phyloP scores from a whole-genome alignment of 1,139 yeast genomes.

The Candida tunisiensis region DNA sequence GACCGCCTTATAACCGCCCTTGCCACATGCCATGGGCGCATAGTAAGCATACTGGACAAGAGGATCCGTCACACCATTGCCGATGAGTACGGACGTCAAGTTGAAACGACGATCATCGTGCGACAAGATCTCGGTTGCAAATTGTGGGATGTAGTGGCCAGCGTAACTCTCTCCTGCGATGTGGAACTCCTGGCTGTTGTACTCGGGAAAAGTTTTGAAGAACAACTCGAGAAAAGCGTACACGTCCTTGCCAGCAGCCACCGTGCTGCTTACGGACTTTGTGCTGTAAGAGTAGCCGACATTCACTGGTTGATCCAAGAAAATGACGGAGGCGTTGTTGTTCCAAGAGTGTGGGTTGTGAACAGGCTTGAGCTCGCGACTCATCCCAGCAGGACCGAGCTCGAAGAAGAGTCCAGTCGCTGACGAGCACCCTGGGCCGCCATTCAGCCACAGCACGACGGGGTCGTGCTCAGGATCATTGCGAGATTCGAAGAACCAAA shows the following conservation, averaged over 20 bases:
- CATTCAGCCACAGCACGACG: conserved; percentile 53
- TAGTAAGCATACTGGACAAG: conserved; percentile 75
- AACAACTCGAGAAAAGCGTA: conserved; percentile 82
- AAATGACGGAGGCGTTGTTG: conserved; percentile 48
- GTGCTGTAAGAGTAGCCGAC: conserved; percentile 64
- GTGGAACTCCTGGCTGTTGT: conserved; percentile 54
- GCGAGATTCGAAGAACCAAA: conserved; percentile 62
- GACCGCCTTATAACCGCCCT: conserved; percentile 45
- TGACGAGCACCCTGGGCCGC: conserved; percentile 67
- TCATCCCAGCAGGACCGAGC: conserved; percentile 47
- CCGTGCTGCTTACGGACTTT: conserved; percentile 42
- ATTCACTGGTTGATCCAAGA: conserved; percentile 63
- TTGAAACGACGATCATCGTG: conserved; percentile 71
- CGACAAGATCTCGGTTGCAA: conserved; percentile 72
- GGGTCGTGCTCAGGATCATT: conserved; percentile 52
- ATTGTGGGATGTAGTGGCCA: conserved; percentile 92
- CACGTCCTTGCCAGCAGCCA: conserved; percentile 85
- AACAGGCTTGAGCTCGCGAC: conserved; percentile 37
- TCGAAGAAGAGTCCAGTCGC: conserved; percentile 53
- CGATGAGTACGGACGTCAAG: conserved; percentile 77
- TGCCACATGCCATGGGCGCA: conserved; percentile 96
- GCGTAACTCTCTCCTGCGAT: conserved; percentile 99
- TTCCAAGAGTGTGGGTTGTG: conserved; percentile 58
- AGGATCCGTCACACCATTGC: conserved; percentile 93
- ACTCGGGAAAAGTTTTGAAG: conserved; percentile 83